Percentiles rank a stretch among this genome's conserved stretches.
These are phyloP conservation scores for Termitomyces bulborhizus DNA, from an alignment of 768 basidiomycete species.

Conservation along the genomic window DNA sequence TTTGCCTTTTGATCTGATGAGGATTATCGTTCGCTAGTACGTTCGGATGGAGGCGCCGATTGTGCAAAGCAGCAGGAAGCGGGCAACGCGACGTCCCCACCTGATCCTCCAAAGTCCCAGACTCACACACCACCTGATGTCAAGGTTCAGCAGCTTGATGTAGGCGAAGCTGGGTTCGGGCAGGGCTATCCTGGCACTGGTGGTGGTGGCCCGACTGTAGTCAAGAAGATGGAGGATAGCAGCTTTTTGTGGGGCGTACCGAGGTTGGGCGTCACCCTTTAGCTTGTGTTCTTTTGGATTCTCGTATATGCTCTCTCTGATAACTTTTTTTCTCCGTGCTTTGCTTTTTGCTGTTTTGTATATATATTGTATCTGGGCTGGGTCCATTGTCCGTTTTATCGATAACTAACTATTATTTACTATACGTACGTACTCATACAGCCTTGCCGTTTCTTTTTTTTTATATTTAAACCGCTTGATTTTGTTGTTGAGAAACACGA, in stretches of 20 bases:
- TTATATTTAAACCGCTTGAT: too few species aligned
- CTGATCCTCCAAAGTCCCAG: not conserved
- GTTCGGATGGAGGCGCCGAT: conserved; percentile 79
- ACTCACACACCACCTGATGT: too few species aligned
- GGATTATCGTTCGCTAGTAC: conserved; percentile 33
- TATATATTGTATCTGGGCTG: too few species aligned
- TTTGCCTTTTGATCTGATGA: not conserved
- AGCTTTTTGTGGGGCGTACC: conserved; percentile 2
- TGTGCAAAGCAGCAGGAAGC: conserved; percentile 43
- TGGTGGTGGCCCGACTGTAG: not conserved
- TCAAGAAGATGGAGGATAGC: conserved; percentile 9
- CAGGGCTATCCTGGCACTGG: not conserved
- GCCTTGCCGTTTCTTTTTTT: too few species aligned
- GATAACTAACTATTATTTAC: too few species aligned
- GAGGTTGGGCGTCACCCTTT: conserved; percentile 11
- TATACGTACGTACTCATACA: too few species aligned
- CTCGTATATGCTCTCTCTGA: not conserved
- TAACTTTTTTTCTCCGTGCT: too few species aligned
- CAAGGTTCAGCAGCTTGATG: too few species aligned
- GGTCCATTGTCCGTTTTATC: too few species aligned
- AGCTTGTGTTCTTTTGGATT: not conserved
- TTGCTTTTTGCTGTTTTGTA: too few species aligned
- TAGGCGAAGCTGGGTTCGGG: too few species aligned
- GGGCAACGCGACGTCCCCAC: not conserved
- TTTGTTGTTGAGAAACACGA: too few species aligned